Evolutionary conservation across 805 yeast genomes (phyloP).

Genomic region (Danielozyma ontarioensis): DNA sequence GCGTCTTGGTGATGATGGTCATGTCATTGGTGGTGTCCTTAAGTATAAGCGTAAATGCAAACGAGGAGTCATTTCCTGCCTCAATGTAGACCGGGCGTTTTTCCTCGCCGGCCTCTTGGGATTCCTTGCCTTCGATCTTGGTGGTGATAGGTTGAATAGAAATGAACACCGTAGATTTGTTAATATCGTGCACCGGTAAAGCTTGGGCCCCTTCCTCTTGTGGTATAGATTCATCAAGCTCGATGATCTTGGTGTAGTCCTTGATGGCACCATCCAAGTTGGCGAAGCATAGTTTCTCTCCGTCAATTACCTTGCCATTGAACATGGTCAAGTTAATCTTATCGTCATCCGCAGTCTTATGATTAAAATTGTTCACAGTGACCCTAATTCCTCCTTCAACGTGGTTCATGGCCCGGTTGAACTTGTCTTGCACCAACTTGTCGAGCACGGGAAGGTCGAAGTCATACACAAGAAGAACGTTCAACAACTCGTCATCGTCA

Average conservation of each 20-base stretch:
- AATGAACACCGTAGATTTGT: slow-evolving; percentile 59
- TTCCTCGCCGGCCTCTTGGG: slow-evolving; percentile 13
- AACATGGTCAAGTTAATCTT: slow-evolving; percentile 60
- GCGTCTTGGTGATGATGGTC: slow-evolving; percentile 71
- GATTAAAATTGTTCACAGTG: slow-evolving; percentile 47
- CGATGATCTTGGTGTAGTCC: slow-evolving; percentile 28
- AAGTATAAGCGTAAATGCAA: slow-evolving; percentile 70
- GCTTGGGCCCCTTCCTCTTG: slow-evolving; percentile 14
- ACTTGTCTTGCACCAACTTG: slow-evolving; percentile 45
- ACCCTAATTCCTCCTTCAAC: slow-evolving; percentile 75
- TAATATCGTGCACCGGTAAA: slow-evolving; percentile 19
- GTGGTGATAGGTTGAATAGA: slow-evolving; percentile 59
- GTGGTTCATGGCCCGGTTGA: slow-evolving; percentile 62
- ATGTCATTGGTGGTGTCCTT: slow-evolving; percentile 77
- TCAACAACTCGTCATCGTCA: slow-evolving; percentile 44
- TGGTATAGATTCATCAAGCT: slow-evolving; percentile 17
- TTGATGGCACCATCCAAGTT: slow-evolving; percentile 74
- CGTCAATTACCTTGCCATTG: slow-evolving; percentile 73
- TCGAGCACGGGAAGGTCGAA: slow-evolving; percentile 46
- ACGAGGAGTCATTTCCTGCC: slow-evolving; percentile 47
- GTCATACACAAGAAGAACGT: slow-evolving; percentile 55
- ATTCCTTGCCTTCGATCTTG: slow-evolving; percentile 17
- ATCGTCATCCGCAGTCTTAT: slow-evolving; percentile 21
- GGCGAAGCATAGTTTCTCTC: slow-evolving; percentile 83
- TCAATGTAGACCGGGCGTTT: slow-evolving; percentile 36